phyloP scores from a whole-genome alignment of 352 stramenopile genomes.

The Globisporangium carolinianum region DNA sequence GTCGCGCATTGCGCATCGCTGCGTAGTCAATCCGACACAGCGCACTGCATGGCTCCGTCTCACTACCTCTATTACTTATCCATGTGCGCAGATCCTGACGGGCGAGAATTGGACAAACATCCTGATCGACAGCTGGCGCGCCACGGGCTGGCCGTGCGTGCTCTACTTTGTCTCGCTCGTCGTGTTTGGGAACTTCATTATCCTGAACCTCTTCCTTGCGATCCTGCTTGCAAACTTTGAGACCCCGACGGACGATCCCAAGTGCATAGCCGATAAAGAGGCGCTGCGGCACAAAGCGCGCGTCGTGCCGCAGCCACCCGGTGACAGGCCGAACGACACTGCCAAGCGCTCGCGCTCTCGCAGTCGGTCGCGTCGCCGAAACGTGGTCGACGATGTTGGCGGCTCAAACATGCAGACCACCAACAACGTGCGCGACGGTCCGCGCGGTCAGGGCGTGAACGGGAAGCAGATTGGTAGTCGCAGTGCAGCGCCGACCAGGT shows the following conservation, averaged over 20 bases:
- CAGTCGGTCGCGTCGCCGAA: conserved; percentile 28
- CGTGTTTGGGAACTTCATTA: conserved; percentile 84
- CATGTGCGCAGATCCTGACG: conserved; percentile 73
- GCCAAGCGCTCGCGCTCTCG: conserved; percentile 57
- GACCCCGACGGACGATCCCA: conserved; percentile 36
- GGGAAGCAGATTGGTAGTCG: no score
- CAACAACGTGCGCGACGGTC: no score
- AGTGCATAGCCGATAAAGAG: conserved; percentile 24
- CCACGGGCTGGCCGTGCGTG: conserved; percentile 38
- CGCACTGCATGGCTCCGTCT: background rate
- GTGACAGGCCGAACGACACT: conserved; percentile 22
- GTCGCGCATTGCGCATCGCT: background rate
- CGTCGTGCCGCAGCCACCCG: conserved; percentile 20
- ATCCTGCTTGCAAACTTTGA: conserved; percentile 89
- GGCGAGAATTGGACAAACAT: conserved; percentile 91
- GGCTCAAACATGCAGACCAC: background rate
- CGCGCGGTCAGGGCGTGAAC: background rate
- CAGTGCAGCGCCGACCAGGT: no score
- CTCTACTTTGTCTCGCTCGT: conserved; percentile 85
- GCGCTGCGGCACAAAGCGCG: conserved; percentile 23
- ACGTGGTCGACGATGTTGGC: conserved; percentile 7
- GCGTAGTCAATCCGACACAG: background rate
- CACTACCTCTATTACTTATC: background rate
- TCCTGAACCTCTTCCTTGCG: conserved; percentile 90
- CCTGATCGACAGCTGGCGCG: conserved; percentile 81